phyloP scores from a whole-genome alignment of 1,284 basidiomycete species.

The Cryptococcus sp. region DNA sequence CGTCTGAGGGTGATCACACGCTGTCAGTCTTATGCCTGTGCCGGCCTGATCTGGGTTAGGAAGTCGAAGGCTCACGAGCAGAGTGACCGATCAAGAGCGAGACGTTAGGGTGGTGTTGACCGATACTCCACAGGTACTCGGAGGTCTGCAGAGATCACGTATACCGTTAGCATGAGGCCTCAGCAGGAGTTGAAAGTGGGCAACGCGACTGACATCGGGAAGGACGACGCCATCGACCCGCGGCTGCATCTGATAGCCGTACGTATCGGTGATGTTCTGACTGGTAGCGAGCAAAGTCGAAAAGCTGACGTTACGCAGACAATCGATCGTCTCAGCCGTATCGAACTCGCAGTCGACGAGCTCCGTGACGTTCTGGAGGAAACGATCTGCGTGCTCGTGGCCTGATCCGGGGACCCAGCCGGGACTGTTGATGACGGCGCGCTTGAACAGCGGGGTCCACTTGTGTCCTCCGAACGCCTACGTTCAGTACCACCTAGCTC shows the following conservation, averaged over 20 bases:
- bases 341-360: constrained; percentile 17
- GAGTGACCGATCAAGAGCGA: constrained; percentile 8
- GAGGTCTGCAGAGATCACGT: constrained; percentile 41
- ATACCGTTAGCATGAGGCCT: neutral
- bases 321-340: constrained; percentile 57
- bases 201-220: constrained; percentile 30
- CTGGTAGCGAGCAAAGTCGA: constrained; percentile 52
- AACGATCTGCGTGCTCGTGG: constrained; percentile 8
- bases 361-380: constrained; percentile 12
- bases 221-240: constrained; percentile 60
- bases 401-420: constrained; percentile 46
- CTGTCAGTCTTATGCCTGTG: neutral
- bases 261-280: constrained; percentile 11
- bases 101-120: constrained; percentile 16
- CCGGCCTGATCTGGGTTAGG: too few relatives aligned
- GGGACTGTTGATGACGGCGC: constrained; percentile 46
- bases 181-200: too few relatives aligned
- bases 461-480: constrained; percentile 12
- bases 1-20: neutral
- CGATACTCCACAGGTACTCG: constrained; percentile 20
- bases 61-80: neutral
- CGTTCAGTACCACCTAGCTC: too few relatives aligned
- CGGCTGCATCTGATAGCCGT: constrained; percentile 39
- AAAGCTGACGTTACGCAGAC: constrained; percentile 58
- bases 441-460: constrained; percentile 56